A percentile compares a stretch with the other conserved stretches of the same genome.
Conservation (phyloP, 495 filamentous ascomycete genomes). For the Terfezia boudieri region DNA sequence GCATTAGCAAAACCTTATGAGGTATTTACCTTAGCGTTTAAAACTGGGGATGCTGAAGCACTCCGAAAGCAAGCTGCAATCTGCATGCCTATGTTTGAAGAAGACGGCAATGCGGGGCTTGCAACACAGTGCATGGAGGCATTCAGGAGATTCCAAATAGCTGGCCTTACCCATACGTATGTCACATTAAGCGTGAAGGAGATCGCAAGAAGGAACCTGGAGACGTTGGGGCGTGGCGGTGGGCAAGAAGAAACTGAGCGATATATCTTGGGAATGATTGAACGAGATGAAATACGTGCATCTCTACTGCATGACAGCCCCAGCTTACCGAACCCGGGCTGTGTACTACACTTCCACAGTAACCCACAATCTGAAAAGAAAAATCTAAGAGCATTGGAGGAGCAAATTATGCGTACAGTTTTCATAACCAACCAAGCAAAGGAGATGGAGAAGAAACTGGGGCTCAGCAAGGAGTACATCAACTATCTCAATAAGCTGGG, state of each 20-base stretch:
- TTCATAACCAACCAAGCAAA: slow-evolving; percentile 16
- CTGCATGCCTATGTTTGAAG: slow-evolving; percentile 10
- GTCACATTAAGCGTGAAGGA: slow-evolving; percentile 17
- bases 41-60: slow-evolving; percentile 28
- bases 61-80: slow-evolving; percentile 15
- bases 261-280: slow-evolving; percentile 19
- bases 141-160: slow-evolving; percentile 15
- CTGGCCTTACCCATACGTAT: slow-evolving; percentile 16
- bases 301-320: slow-evolving; percentile 14
- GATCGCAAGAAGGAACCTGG: slow-evolving; percentile 17
- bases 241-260: slow-evolving; percentile 17
- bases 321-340: slow-evolving; percentile 10
- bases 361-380: slow-evolving; percentile 11
- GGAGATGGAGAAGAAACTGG: slow-evolving; percentile 15
- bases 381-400: slow-evolving; percentile 15
- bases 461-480: slow-evolving; percentile 17
- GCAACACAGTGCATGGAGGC: slow-evolving; percentile 18
- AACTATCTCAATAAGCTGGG: slow-evolving; percentile 9
- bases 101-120: slow-evolving; percentile 17
- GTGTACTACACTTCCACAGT: slow-evolving; percentile 17
- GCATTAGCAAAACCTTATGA: slow-evolving; percentile 47
- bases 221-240: slow-evolving; percentile 14
- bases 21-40: slow-evolving; percentile 43
- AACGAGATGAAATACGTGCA: slow-evolving; percentile 17
- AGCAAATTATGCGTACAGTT: slow-evolving; percentile 16